Conservation (phyloP, 108 stramenopile species). For the Nitzschia putrida region DNA sequence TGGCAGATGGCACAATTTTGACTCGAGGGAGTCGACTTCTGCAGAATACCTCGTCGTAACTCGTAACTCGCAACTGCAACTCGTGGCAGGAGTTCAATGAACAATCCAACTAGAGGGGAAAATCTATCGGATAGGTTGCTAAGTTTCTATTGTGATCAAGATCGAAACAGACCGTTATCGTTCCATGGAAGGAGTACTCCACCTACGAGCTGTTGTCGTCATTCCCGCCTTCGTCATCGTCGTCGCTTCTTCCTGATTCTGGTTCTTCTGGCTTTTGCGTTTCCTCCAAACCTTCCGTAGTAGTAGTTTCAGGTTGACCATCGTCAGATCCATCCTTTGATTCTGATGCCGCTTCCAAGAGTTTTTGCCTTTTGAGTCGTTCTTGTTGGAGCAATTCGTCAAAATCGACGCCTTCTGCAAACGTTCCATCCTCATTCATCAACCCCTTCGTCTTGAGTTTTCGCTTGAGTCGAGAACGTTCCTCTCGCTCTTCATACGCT, state of each 20-base stretch:
- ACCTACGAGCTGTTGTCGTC: neutral
- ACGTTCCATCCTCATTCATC: slow-evolving; percentile 35
- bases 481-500: slow-evolving; percentile 45
- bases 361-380: slow-evolving; percentile 9
- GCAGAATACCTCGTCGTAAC: too few relatives aligned
- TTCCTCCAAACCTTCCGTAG: neutral
- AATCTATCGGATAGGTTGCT: too few relatives aligned
- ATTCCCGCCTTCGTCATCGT: neutral
- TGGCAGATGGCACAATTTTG: too few relatives aligned
- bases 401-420: slow-evolving; percentile 33
- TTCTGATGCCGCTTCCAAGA: neutral
- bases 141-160: too few relatives aligned
- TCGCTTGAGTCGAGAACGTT: slow-evolving; percentile 23
- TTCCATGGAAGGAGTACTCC: too few relatives aligned
- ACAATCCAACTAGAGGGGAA: too few relatives aligned
- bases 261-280: neutral
- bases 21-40: too few relatives aligned
- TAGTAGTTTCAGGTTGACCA: too few relatives aligned
- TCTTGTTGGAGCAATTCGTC: slow-evolving; percentile 31
- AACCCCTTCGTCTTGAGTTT: slow-evolving; percentile 33
- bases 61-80: too few relatives aligned
- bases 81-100: too few relatives aligned
- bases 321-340: neutral
- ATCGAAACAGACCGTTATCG: too few relatives aligned
- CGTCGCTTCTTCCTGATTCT: neutral